These are phyloP conservation scores for Cladophialophora carrionii DNA, from an alignment of 2,329 filamentous ascomycete genomes.

Conservation along the genomic window DNA sequence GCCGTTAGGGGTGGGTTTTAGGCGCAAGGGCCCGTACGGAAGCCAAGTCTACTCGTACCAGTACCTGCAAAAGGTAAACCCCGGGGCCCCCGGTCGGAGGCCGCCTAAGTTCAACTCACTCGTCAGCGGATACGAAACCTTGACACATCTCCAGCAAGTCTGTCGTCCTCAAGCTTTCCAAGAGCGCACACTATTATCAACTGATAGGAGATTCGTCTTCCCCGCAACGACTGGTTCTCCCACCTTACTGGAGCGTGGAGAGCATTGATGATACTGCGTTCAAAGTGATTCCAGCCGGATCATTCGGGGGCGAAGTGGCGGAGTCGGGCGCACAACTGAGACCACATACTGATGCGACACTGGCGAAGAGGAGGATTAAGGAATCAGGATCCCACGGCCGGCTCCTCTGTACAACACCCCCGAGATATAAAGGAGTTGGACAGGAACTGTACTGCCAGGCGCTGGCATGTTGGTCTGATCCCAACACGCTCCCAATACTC, in stretches of 20 bases:
- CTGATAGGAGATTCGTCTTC: neutral
- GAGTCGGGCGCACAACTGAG: neutral
- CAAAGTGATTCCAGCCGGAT: neutral
- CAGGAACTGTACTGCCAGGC: neutral
- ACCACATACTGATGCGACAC: neutral
- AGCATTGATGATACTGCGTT: neutral
- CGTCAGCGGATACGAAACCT: neutral
- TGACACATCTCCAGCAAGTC: neutral
- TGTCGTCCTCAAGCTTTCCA: neutral
- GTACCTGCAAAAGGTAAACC: no score
- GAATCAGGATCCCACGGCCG: neutral
- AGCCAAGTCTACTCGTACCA: no score
- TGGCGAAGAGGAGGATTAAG: neutral
- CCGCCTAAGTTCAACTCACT: neutral
- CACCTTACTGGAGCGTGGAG: neutral
- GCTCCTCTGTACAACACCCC: neutral
- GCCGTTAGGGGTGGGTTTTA: neutral
- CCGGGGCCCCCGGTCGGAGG: neutral
- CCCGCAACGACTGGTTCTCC: neutral
- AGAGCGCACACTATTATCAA: neutral
- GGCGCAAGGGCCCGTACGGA: no score
- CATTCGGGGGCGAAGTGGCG: neutral
- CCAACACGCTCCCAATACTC: neutral
- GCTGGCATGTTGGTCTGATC: neutral
- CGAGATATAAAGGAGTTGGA: neutral